Base-by-base conservation (phyloP, 345 rosid genomes). In the Eucalyptus pauciflora region DNA sequence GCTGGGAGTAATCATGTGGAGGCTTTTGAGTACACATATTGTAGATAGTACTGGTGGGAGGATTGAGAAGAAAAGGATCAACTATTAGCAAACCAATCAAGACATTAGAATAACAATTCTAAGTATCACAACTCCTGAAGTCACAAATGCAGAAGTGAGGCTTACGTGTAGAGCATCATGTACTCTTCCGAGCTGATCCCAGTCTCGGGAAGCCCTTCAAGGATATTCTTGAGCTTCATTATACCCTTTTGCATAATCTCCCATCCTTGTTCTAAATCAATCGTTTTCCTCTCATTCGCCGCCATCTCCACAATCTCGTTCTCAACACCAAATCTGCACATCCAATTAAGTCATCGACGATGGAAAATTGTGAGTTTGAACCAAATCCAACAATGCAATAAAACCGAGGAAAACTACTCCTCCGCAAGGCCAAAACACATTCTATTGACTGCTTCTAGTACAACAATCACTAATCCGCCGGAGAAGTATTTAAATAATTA, bases 1-100 rank as follows among this genome's bases (percentile, higher is more conserved):
- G 97, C 89, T 96, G 98, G 22, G 98, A 94, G 88, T 95, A 96
- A 88, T 96, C 97, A 89, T 94, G 93, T 16, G 98, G 98, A 12
- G 98, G 96, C 94, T 95, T 96, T 92, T 97, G 99, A 7, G 98
- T 95, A 87, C 99, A 97, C 99, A 97, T 94, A 79, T 95, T 94
- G 92, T 96, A 95, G 76, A 95, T 95, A 10, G 97, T 97, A 60
- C 99, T 97, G 95, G 11, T 89, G 50, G 46, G 25, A 10, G 46
- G 27, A 37, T 76, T 76, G 27, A 86, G 64, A 58, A 56, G 29
- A 89, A 16, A 69, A 49, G 71, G 7, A 31, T 87, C 87, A 15
- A 86, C 46, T 20, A 37, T 86, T 52, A 86, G 27, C 45, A 51
- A 86, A 33, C 56, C 27, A 37, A 76, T 37, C 15, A 27, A 41